Evolutionary conservation across 805 yeast genomes (phyloP), one percentile per base, ranked within the genome.

Genomic region (Schwanniomyces pseudopolymorphus): DNA sequence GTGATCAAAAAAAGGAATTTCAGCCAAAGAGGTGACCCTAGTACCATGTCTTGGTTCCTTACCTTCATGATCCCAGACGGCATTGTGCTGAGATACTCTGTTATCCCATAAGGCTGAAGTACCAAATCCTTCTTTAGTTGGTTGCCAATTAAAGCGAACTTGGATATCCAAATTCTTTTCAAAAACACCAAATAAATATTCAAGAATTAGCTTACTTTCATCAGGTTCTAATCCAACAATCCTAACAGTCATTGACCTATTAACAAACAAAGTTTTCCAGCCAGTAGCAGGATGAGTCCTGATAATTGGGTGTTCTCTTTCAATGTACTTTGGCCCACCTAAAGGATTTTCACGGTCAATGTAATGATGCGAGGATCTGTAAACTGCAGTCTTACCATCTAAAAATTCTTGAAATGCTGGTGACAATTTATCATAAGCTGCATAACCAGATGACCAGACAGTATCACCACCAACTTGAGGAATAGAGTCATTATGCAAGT

Each of bases 231-330:
- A 66, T 0, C 83, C 85, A 7, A 74, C 72, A 47, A 81, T 80
- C 46, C 78, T 69, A 35, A 56, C 66, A 13, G 83, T 79, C 72
- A 72, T 70, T 16, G 69, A 64, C 39, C 80, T 70, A 62, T 80
- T 79, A 38, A 80, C 79, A 48, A 67, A 81, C 51, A 81, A 63
- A 0, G 81, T 65, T 61, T 82, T 82, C 25, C 80, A 73, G 36
- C 85, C 85, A 24, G 86, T 81, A 11, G 76, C 83, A 8, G 88
- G 87, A 54, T 83, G 83, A 33, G 85, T 79, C 64, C 86, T 74
- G 25, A 83, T 75, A 17, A 83, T 51, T 3, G 85, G 86, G 61
- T 83, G 87, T 47, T 72, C 77, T 60, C 83, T 72, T 52, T 73
- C 81, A 43, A 80, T 66, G 45, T 70, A 70, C 47, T 71, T 70